Conservation (phyloP, 768 basidiomycete genomes). For the Saitozyma podzolica region DNA sequence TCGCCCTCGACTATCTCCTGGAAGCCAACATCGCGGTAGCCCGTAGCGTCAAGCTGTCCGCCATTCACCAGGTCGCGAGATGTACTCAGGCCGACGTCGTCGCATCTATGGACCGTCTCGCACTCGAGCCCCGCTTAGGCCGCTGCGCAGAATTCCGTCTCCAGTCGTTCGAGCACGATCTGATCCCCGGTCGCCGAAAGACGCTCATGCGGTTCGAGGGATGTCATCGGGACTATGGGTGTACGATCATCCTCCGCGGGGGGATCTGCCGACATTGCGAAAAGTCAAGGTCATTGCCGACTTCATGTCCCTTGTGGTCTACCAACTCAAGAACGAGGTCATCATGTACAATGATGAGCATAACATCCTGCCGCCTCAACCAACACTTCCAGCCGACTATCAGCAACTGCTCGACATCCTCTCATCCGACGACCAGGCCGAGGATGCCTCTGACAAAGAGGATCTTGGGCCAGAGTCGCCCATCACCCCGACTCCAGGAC, state of each 20-base stretch:
- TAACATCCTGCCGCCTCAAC: slow-evolving; percentile 47
- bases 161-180: slow-evolving; percentile 89
- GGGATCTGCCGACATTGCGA: slow-evolving; percentile 76
- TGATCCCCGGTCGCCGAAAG: slow-evolving; percentile 92
- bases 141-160: slow-evolving; percentile 81
- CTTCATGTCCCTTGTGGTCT: slow-evolving; percentile 87
- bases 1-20: slow-evolving; percentile 83
- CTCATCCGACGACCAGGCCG: neutral
- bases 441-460: slow-evolving; percentile 9
- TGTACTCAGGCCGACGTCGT: slow-evolving; percentile 95
- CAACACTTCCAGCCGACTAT: slow-evolving; percentile 23
- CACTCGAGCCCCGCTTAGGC: slow-evolving; percentile 82
- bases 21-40: slow-evolving; percentile 87
- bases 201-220: slow-evolving; percentile 99
- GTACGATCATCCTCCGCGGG: slow-evolving; percentile 88
- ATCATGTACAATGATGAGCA: slow-evolving; percentile 54
- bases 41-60: slow-evolving; percentile 80
- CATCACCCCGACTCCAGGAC: neutral
- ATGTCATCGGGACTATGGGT: slow-evolving; percentile 87
- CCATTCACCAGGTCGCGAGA: slow-evolving; percentile 81
- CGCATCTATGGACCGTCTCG: slow-evolving; percentile 91
- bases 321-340: slow-evolving; percentile 87
- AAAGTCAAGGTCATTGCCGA: slow-evolving; percentile 89
- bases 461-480: neutral
- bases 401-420: slow-evolving; percentile 30